phyloP scores from a whole-genome alignment of 805 yeast species.

The Kuraishia floccosa region DNA sequence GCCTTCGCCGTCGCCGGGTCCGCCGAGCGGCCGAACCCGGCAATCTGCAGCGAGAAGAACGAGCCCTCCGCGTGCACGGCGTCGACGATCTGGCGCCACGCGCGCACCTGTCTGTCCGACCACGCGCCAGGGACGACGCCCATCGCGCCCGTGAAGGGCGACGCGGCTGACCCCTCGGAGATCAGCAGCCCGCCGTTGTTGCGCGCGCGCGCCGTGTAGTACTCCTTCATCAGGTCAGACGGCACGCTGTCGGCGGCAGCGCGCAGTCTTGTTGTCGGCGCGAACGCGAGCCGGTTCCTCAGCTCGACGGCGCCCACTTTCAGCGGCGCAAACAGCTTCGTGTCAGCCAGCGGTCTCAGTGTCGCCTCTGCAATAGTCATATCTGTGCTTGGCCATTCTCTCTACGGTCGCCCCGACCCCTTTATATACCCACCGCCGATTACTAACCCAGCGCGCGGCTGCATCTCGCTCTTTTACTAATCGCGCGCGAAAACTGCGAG shows the following conservation, averaged over 20 bases:
- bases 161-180: conserved; percentile 18
- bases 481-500: no score
- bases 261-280: conserved; percentile 10
- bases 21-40: conserved; percentile 31
- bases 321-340: conserved; percentile 24
- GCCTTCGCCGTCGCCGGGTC: conserved; percentile 19
- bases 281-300: conserved; percentile 23
- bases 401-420: no score
- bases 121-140: conserved; percentile 25
- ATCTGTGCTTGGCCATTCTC: no score
- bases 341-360: no score
- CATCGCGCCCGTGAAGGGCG: conserved; percentile 14
- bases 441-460: no score
- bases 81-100: conserved; percentile 26
- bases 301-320: conserved; percentile 19
- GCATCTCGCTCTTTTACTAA: no score
- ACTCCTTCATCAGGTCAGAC: conserved; percentile 13
- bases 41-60: conserved; percentile 25
- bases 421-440: no score
- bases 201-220: conserved; percentile 18
- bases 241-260: conserved; percentile 15
- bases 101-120: conserved; percentile 12
- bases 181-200: conserved; percentile 15
- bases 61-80: conserved; percentile 29
- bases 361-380: no score